Conservation (phyloP, 495 filamentous ascomycete genomes). For the Rhizodiscina lignyota region DNA sequence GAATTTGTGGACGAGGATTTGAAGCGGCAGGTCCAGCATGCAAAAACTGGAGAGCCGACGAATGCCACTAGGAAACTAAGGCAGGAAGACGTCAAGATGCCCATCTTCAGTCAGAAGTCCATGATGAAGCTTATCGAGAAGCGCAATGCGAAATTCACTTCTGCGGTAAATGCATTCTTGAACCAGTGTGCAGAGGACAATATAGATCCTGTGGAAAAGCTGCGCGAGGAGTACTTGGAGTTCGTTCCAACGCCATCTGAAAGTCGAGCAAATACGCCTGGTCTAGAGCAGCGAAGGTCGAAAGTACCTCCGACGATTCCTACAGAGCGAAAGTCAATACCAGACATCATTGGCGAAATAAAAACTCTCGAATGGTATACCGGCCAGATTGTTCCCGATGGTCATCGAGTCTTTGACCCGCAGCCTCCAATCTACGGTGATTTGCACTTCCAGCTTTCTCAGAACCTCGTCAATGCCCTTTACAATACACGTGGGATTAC, state of each 20-base stretch:
- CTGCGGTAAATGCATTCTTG: slow-evolving; percentile 62
- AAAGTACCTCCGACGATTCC: slow-evolving; percentile 55
- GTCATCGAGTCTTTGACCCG: slow-evolving; percentile 81
- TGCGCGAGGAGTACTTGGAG: slow-evolving; percentile 33
- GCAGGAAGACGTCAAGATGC: slow-evolving; percentile 80
- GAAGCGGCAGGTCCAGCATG: slow-evolving; percentile 56
- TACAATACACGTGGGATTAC: slow-evolving; percentile 82
- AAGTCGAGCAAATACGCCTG: slow-evolving; percentile 32
- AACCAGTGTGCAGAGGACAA: slow-evolving; percentile 48
- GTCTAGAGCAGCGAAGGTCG: slow-evolving; percentile 15
- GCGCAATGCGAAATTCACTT: slow-evolving; percentile 68
- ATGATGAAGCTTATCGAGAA: slow-evolving; percentile 85
- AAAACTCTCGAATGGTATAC: slow-evolving; percentile 74
- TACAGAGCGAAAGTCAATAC: slow-evolving; percentile 61
- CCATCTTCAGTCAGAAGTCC: slow-evolving; percentile 82
- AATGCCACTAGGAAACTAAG: slow-evolving; percentile 45
- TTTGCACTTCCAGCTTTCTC: slow-evolving; percentile 70
- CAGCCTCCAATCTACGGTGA: slow-evolving; percentile 74
- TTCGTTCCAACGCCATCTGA: slow-evolving; percentile 30
- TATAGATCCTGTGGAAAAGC: slow-evolving; percentile 47
- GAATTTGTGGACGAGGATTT: slow-evolving; percentile 88
- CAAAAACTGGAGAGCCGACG: slow-evolving; percentile 52
- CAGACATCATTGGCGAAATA: slow-evolving; percentile 74
- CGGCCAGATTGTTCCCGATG: slow-evolving; percentile 84
- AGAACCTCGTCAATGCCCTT: slow-evolving; percentile 81